Percentiles rank a stretch among this genome's conserved stretches.
These are phyloP conservation scores for Rauvolfia tetraphylla DNA, from an alignment of 257 asterid species.

Conservation along the genomic window DNA sequence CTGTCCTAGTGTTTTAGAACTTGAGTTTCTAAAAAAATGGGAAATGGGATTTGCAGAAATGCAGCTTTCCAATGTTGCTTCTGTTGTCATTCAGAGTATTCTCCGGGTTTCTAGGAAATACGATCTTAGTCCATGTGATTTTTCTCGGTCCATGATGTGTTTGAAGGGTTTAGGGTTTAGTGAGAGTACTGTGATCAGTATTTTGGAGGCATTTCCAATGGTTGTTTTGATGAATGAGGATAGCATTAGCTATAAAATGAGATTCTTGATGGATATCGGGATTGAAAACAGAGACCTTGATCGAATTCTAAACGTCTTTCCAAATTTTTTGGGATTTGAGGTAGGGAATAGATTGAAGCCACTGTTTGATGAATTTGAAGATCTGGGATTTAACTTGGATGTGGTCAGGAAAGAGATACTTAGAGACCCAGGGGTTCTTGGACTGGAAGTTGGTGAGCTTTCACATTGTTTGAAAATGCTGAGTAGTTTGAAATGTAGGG, in stretches of 20 bases:
- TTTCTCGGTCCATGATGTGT: constrained; percentile 33
- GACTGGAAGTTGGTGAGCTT: constrained; percentile 77
- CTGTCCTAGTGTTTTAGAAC: constrained; percentile 55
- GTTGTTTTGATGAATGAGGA: constrained; percentile 41
- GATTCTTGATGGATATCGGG: constrained; percentile 52
- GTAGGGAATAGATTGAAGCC: constrained; percentile 48
- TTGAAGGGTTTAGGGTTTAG: constrained; percentile 51
- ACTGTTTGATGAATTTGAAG: constrained; percentile 59
- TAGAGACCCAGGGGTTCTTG: constrained; percentile 61
- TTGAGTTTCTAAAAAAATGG: constrained; percentile 59
- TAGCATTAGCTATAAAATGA: constrained; percentile 30
- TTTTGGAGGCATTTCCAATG: constrained; percentile 60
- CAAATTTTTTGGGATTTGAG: constrained; percentile 46
- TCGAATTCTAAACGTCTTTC: constrained; percentile 43
- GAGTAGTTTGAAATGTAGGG: constrained; percentile 65
- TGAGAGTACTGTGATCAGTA: constrained; percentile 37
- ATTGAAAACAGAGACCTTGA: constrained; percentile 39
- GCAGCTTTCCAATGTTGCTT: constrained; percentile 29
- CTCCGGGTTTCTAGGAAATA: constrained; percentile 45
- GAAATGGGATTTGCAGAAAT: constrained; percentile 27
- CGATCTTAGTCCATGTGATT: constrained; percentile 44
- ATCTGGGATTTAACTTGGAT: constrained; percentile 50
- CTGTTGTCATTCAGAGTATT: constrained; percentile 35
- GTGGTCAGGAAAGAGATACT: constrained; percentile 51
- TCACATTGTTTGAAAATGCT: constrained; percentile 61